Conservation (phyloP, 306 rosid genomes). For the Pterocarpus macrocarpus region DNA sequence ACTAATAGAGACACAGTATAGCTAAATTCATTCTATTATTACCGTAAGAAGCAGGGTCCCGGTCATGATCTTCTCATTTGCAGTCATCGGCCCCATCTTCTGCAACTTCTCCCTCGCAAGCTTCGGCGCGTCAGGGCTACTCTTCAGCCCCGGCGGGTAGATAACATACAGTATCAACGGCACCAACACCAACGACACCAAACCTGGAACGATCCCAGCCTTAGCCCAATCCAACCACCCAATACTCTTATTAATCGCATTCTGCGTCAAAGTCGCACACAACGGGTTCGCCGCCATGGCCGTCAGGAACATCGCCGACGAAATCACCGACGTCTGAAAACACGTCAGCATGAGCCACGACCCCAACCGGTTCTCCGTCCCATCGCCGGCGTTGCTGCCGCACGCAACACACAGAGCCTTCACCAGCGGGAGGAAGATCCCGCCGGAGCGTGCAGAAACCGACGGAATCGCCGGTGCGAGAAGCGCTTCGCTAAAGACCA, state of each 20-base stretch:
- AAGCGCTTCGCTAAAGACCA: conserved; percentile 94
- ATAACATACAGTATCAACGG: conserved; percentile 82
- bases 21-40: conserved; percentile 26
- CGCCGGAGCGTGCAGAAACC: conserved; percentile 94
- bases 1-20: neutral
- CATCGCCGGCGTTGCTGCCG: conserved; percentile 94
- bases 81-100: conserved; percentile 91
- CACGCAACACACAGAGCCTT: conserved; percentile 92
- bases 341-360: conserved; percentile 99
- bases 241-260: conserved; percentile 81
- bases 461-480: conserved; percentile 97
- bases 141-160: conserved; percentile 88
- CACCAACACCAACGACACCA: conserved; percentile 85
- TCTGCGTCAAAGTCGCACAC: conserved; percentile 77
- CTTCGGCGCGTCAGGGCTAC: conserved; percentile 95
- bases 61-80: conserved; percentile 87
- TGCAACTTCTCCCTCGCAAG: conserved; percentile 86
- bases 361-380: conserved; percentile 80
- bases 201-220: conserved; percentile 91
- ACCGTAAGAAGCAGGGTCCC: conserved; percentile 92
- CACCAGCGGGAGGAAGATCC: conserved; percentile 90
- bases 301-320: conserved; percentile 96
- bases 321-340: conserved; percentile 93
- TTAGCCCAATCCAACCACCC: conserved; percentile 99
- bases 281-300: conserved; percentile 98